Base-by-base conservation (phyloP, 2,329 filamentous ascomycete genomes). In the Fusarium acutatum region DNA sequence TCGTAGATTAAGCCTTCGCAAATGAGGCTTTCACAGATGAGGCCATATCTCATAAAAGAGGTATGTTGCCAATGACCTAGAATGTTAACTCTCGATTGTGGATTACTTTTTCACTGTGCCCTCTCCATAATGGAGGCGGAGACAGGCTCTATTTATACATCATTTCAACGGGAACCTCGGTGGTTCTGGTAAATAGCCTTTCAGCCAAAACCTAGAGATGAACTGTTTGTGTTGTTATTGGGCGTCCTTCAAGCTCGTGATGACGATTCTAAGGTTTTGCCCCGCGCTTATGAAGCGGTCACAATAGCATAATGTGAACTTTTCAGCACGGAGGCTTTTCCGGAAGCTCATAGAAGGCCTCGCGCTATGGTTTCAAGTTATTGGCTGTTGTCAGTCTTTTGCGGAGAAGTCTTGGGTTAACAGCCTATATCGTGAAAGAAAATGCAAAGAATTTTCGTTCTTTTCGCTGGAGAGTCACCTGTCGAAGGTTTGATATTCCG, bases 401-500 rank as follows among this genome's bases (percentile, higher is more conserved):
- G 6, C 13, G 6, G 9, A 22, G 44, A 47, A 11, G 20, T 14
- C 6, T 11, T 22, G 6, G 9, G 13, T 22, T 11, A 11, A 15
- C 4, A 47, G 13, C 44, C 44, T 0, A 6, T 9, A 14, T 11
- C 13, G 15, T 20, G 18, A 14, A 28, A 26, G 5, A 14, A 14
- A 14, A 40, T 22, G 22, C 22, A 22, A 40, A 40, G 2, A 22
- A 13, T 9, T 13, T 40, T 40, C 1, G 22, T 40, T 22, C 1
- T 14, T 40, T 40, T 6, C 9, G 1, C 13, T 15, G 8, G 26
- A 28, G 12, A 46, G 24, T 6, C 22, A 22, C 43, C n/a, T 43
- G n/a, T 6, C 6, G 24, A 6, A 24, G 40, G 6, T 12, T 24
- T 17, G 5, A 17, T 24, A 0, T 17, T 28, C 8, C 20, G 24